Evolutionary conservation across 1,284 basidiomycete species (phyloP), one percentile per base, ranked within the genome.

Genomic region (Cryptococcus deneoformans): DNA sequence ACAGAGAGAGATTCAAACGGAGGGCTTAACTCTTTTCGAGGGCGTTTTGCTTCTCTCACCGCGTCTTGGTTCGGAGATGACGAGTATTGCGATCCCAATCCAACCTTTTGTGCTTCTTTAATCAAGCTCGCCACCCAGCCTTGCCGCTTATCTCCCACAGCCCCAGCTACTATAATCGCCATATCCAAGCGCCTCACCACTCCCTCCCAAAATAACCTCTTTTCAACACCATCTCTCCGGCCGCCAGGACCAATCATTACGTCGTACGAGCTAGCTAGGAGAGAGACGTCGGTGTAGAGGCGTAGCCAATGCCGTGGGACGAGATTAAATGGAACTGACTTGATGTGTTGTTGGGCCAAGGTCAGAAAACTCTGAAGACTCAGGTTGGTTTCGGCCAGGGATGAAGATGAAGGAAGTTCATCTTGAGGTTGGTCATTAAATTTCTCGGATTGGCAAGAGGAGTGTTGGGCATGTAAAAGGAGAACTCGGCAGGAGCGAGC

Each of bases 81-180:
- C 29, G 5, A 2, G 11, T 43, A 16, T 37, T 5, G 42, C 1
- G 24, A 24, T 40, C 6, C 34, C 34, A 34, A 5, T 24, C 20
- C 34, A 10, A 34, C n/a, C 10, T 6, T 14, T 65, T 86, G 85
- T 3, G 82, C 70, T 12, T 59, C 62, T 39, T 67, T 63, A 60
- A 96, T 89, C 39, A 89, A 71, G 16, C 79, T 78, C 42, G 85
- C 80, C 9, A 90, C 81, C 48, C 87, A 70, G 38, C 87, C 84
- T 39, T 84, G 73, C 49, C 88, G 79, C 6, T 80, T 79, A 35
- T 81, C 71, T 6, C 89, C 90, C 29, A 86, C 81, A 1, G 86
- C 85, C 1, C 92, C 93, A 7, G 92, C 88, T 46, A 95, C 82
- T 63, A 97, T 86, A 62, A 95, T 86, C 1, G 87, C 87, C 65